Conservation (phyloP, 1,284 basidiomycete species). For the Cerioporus squamosus region DNA sequence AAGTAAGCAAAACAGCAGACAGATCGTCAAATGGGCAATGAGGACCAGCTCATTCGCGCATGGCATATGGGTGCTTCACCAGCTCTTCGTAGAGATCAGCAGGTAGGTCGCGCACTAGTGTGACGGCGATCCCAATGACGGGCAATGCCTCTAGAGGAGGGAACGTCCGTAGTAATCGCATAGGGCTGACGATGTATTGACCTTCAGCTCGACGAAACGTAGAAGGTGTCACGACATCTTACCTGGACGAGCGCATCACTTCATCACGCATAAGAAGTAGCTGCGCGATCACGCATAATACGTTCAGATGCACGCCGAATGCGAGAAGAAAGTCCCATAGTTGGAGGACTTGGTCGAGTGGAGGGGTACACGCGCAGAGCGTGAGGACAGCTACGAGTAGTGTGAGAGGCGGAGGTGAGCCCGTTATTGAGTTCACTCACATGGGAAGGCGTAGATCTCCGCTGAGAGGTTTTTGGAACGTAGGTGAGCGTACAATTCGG, state of each 20-base stretch:
- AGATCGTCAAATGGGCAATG: background rate
- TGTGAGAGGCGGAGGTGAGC: background rate
- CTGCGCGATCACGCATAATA: slow-evolving; percentile 96
- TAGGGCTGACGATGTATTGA: slow-evolving; percentile 64
- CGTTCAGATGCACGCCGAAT: slow-evolving; percentile 95
- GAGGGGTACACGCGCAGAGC: slow-evolving; percentile 95
- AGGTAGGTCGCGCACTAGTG: slow-evolving; percentile 90
- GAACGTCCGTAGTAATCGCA: slow-evolving; percentile 94
- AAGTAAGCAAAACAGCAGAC: slow-evolving; percentile 2
- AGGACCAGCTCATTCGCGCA: slow-evolving; percentile 22
- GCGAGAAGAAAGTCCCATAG: slow-evolving; percentile 98
- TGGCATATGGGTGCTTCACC: slow-evolving; percentile 83
- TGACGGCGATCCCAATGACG: slow-evolving; percentile 92
- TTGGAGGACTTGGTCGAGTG: slow-evolving; percentile 90
- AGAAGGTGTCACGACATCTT: slow-evolving; percentile 27
- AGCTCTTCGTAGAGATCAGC: slow-evolving; percentile 90
- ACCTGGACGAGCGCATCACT: slow-evolving; percentile 87
- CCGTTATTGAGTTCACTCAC: slow-evolving; percentile 51
- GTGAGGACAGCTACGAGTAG: slow-evolving; percentile 84
- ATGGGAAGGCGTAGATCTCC: slow-evolving; percentile 97
- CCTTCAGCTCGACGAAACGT: background rate
- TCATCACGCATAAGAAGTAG: slow-evolving; percentile 88
- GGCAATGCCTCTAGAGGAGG: slow-evolving; percentile 88
- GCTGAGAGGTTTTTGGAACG: slow-evolving; percentile 95
- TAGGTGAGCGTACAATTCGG: slow-evolving; percentile 81